Evolutionary conservation across 805 yeast genomes (phyloP).

Genomic region (Kodamaea kakaduensis): DNA sequence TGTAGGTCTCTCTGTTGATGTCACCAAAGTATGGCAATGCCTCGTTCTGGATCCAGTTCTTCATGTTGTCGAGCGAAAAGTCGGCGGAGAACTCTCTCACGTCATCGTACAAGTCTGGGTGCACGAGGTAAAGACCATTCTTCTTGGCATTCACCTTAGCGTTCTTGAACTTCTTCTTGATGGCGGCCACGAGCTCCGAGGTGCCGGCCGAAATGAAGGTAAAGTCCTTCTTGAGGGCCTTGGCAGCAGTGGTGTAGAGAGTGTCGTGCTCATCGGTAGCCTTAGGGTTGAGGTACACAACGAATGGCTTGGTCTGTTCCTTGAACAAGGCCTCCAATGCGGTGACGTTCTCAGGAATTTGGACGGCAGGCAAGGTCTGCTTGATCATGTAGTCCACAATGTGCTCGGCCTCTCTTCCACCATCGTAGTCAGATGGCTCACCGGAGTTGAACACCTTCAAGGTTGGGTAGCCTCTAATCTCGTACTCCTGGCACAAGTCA

Average conservation of each 20-base stretch:
- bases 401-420: constrained; percentile 78
- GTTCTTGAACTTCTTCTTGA: constrained; percentile 26
- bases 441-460: constrained; percentile 67
- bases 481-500: constrained; percentile 63
- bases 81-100: constrained; percentile 46
- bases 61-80: constrained; percentile 33
- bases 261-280: constrained; percentile 24
- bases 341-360: constrained; percentile 39
- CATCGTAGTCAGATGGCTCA: constrained; percentile 62
- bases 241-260: constrained; percentile 57
- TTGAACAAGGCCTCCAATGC: constrained; percentile 49
- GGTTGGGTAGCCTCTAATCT: constrained; percentile 80
- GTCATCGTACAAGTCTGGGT: constrained; percentile 39
- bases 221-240: constrained; percentile 56
- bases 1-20: constrained; percentile 74
- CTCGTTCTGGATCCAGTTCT: constrained; percentile 54
- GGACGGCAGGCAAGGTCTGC: constrained; percentile 70
- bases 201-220: constrained; percentile 51
- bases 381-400: constrained; percentile 77
- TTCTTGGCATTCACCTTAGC: constrained; percentile 14
- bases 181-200: constrained; percentile 35
- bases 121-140: constrained; percentile 43
- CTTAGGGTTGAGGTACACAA: constrained; percentile 48
- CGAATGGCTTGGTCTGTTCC: constrained; percentile 48
- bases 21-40: constrained; percentile 84